Conservation (phyloP, 129 eudicot species). For the Cynara cardunculus region DNA sequence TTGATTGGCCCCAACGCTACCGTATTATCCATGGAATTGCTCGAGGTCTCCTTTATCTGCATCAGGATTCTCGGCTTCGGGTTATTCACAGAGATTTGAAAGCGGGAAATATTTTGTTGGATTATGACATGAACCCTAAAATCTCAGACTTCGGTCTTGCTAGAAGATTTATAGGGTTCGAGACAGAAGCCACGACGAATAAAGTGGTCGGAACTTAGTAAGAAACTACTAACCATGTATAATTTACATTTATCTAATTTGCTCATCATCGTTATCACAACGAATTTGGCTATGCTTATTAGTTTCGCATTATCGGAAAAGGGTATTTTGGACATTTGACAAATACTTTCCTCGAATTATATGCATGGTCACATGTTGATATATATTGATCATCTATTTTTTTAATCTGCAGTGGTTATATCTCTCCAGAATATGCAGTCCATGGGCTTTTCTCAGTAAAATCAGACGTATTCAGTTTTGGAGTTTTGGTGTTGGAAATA, state of each 20-base stretch:
- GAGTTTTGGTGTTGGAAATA: conserved; percentile 17
- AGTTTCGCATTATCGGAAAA: not conserved
- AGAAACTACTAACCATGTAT: not conserved
- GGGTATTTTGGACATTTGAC: not conserved
- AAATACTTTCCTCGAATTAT: not conserved
- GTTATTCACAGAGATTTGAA: conserved; percentile 23
- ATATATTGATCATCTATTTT: not conserved
- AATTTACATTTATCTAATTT: not conserved
- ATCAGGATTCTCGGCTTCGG: conserved; percentile 20
- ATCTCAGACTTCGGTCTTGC: conserved; percentile 24
- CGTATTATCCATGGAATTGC: conserved; percentile 25
- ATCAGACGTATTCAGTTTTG: conserved; percentile 20
- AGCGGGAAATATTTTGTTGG: conserved; percentile 22
- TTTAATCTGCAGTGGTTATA: conserved; percentile 14
- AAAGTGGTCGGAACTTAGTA: conserved; percentile 29
- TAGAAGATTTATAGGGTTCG: conserved; percentile 19
- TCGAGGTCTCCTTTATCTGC: conserved; percentile 24
- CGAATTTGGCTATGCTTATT: not conserved
- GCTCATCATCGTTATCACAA: not conserved
- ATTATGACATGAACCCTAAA: conserved; percentile 16
- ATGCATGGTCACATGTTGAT: not conserved
- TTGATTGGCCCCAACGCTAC: conserved; percentile 22
- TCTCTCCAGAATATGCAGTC: conserved; percentile 22
- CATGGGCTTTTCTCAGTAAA: conserved; percentile 20
- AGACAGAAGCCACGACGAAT: conserved; percentile 12